Conservation (phyloP, 192 early-diverging fungal genomes). For the Umbelopsis sp. region DNA sequence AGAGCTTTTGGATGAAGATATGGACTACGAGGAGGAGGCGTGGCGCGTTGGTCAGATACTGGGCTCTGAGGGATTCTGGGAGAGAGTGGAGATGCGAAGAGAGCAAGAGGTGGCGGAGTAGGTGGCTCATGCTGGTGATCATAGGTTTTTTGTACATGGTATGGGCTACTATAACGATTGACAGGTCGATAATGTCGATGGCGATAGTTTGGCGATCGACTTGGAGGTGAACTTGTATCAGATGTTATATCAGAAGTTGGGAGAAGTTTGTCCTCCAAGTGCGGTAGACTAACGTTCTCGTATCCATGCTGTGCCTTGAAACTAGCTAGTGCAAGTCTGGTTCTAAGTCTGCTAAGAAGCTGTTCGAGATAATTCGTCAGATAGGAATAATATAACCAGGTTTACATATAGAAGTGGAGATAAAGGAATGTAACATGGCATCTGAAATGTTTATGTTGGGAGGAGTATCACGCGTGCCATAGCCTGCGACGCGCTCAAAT, state of each 20-base stretch:
- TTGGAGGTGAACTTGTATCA: not conserved
- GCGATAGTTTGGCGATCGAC: not conserved
- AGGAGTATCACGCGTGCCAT: not conserved
- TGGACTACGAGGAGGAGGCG: conserved; percentile 9
- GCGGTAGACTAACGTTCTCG: conserved; percentile 14
- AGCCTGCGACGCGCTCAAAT: not conserved
- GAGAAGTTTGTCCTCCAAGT: conserved; percentile 1
- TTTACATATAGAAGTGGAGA: not conserved
- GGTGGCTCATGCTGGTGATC: conserved; percentile 1
- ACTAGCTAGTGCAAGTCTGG: conserved; percentile 28
- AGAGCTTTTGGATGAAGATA: not conserved
- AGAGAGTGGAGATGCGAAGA: conserved; percentile 4
- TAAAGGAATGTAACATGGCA: not conserved
- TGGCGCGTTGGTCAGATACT: conserved; percentile 8
- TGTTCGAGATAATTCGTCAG: not conserved
- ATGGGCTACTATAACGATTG: not conserved
- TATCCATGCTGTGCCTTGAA: conserved; percentile 37
- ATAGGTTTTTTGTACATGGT: not conserved
- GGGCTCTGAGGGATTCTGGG: conserved; percentile 16
- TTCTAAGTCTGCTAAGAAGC: conserved; percentile 30
- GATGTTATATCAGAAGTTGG: not conserved
- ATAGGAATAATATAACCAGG: not conserved
- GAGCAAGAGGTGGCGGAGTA: conserved; percentile 1
- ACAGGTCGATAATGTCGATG: not conserved
- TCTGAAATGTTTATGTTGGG: not conserved